These are phyloP conservation scores for Starmerella asiatica DNA, from an alignment of 805 yeast genomes.

Conservation along the genomic window DNA sequence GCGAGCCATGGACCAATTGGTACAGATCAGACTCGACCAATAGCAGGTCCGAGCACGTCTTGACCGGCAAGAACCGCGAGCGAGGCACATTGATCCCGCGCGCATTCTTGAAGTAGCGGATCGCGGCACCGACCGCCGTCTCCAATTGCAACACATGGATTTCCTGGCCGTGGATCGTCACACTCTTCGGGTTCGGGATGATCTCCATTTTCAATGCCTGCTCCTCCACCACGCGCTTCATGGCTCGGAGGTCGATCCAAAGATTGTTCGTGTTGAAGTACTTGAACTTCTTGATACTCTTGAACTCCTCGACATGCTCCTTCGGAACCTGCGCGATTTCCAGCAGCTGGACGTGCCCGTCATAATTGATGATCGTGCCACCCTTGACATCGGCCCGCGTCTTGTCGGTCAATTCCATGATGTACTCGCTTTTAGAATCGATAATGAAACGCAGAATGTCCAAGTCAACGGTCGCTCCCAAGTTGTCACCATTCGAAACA, in stretches of 20 bases:
- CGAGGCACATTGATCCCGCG: slow-evolving; percentile 98
- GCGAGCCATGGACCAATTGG: slow-evolving; percentile 79
- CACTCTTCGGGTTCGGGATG: slow-evolving; percentile 84
- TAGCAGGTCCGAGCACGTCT: slow-evolving; percentile 88
- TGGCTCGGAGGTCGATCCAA: slow-evolving; percentile 92
- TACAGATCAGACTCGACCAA: slow-evolving; percentile 92
- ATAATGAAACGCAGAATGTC: slow-evolving; percentile 85
- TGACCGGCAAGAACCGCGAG: slow-evolving; percentile 93
- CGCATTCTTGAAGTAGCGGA: slow-evolving; percentile 85
- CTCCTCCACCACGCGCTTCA: slow-evolving; percentile 78
- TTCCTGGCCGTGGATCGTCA: slow-evolving; percentile 63
- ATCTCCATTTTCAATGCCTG: slow-evolving; percentile 80
- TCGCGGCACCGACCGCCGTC: slow-evolving; percentile 99
- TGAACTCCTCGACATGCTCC: slow-evolving; percentile 95
- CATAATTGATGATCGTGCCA: slow-evolving; percentile 94
- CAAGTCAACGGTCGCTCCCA: slow-evolving; percentile 95
- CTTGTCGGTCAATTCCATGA: slow-evolving; percentile 97
- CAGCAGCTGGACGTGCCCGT: slow-evolving; percentile 82
- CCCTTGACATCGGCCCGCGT: slow-evolving; percentile 99
- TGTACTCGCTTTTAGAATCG: slow-evolving; percentile 80
- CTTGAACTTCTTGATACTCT: slow-evolving; percentile 93
- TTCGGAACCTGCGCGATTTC: slow-evolving; percentile 98
- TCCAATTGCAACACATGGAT: slow-evolving; percentile 85
- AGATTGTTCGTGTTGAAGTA: slow-evolving; percentile 96
- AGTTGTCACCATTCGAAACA: slow-evolving; percentile 95